A percentile compares a stretch with the other conserved stretches of the same genome.
These are phyloP conservation scores for Bipolaris bicolor DNA, from an alignment of 2,329 filamentous ascomycete genomes.

Conservation along the genomic window DNA sequence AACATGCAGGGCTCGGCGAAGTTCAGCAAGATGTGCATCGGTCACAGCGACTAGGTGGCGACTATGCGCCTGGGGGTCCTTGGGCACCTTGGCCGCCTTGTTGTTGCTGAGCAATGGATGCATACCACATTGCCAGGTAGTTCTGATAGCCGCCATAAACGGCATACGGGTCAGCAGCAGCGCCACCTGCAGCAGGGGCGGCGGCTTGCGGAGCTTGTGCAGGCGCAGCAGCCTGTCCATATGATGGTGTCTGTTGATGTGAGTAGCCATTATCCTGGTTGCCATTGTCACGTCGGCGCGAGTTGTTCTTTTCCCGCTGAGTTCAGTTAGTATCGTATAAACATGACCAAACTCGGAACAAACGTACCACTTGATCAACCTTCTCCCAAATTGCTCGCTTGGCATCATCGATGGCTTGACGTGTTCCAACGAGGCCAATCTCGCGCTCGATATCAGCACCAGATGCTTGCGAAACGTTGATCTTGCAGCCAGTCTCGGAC, in stretches of 20 bases:
- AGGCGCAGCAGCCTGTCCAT: conserved; percentile 44
- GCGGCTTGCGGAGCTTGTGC: conserved; percentile 35
- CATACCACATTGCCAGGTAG: conserved; percentile 82
- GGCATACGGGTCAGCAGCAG: conserved; percentile 64
- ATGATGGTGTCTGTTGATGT: conserved; percentile 51
- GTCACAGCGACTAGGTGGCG: conserved; percentile 40
- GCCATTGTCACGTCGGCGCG: conserved; percentile 50
- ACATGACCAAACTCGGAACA: background rate
- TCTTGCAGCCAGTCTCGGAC: conserved; percentile 85
- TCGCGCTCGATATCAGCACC: conserved; percentile 82
- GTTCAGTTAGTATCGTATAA: conserved; percentile 23
- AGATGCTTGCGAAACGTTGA: conserved; percentile 85
- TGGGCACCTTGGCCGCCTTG: conserved; percentile 37
- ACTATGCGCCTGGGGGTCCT: conserved; percentile 46
- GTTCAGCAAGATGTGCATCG: conserved; percentile 47
- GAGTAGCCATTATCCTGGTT: conserved; percentile 54
- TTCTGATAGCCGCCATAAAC: conserved; percentile 83
- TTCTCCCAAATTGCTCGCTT: conserved; percentile 90
- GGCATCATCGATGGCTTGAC: conserved; percentile 77
- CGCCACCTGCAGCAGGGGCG: conserved; percentile 58
- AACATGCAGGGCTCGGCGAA: conserved; percentile 46
- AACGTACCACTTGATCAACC: conserved; percentile 82
- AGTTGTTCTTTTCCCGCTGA: conserved; percentile 57
- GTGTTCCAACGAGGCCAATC: conserved; percentile 81
- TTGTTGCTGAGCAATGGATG: conserved; percentile 66